A percentile compares a stretch with the other conserved stretches of the same genome.
Conservation (phyloP, 73 alveolate genomes). For the Blepharisma stoltei region DNA sequence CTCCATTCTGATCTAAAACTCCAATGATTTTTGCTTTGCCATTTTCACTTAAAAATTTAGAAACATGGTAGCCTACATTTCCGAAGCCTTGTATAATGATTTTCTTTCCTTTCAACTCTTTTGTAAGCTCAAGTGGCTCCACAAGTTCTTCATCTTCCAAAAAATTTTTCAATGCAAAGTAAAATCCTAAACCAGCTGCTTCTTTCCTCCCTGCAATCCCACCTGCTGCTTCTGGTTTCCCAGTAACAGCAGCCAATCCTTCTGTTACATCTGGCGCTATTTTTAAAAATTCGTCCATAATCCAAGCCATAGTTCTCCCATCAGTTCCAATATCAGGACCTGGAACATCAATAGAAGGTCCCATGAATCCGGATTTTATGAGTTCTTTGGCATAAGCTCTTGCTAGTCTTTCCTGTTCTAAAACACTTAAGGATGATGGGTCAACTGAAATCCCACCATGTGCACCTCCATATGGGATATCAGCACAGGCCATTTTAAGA, state of each 20-base stretch:
- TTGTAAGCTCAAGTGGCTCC: slow-evolving; percentile 24
- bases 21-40: slow-evolving; percentile 44
- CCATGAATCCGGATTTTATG: slow-evolving; percentile 59
- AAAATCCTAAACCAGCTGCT: slow-evolving; percentile 56
- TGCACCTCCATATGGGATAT: slow-evolving; percentile 69
- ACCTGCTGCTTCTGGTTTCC: slow-evolving; percentile 52
- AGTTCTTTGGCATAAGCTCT: slow-evolving; percentile 61
- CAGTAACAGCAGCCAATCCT: slow-evolving; percentile 60
- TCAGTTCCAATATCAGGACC: slow-evolving; percentile 72
- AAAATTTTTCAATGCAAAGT: slow-evolving; percentile 33
- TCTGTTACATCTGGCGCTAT: slow-evolving; percentile 53
- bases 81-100: slow-evolving; percentile 51
- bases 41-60: slow-evolving; percentile 31
- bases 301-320: slow-evolving; percentile 63
- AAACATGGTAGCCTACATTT: slow-evolving; percentile 43
- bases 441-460: slow-evolving; percentile 63
- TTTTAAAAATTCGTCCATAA: slow-evolving; percentile 51
- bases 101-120: slow-evolving; percentile 40
- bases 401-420: slow-evolving; percentile 58
- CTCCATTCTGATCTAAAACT: slow-evolving; percentile 33
- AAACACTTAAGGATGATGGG: slow-evolving; percentile 43
- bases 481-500: slow-evolving; percentile 48
- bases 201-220: slow-evolving; percentile 62
- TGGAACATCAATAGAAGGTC: slow-evolving; percentile 54
- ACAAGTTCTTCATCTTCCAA: slow-evolving; percentile 33